Base-by-base conservation (phyloP, 495 filamentous ascomycete genomes). In the Elasticomyces elasticus region DNA sequence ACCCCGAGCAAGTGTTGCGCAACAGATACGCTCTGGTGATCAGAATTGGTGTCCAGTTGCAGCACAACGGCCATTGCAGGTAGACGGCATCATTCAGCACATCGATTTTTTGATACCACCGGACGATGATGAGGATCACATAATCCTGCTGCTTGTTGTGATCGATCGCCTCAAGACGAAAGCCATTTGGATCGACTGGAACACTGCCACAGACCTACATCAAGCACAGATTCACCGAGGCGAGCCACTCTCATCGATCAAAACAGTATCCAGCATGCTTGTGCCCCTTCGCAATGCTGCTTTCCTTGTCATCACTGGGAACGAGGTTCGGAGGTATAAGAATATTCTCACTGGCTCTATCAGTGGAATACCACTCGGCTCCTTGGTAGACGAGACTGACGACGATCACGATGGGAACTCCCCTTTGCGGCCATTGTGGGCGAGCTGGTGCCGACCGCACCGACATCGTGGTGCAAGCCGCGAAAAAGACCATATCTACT, bases 81-180 rank as follows among this genome's bases (percentile, higher is more conserved):
- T 89, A 12, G 76, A 81, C 22, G 89, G 91, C 0, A 73, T 81
- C 13, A 88, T 97, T 30, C 69, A 89, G 51, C 85, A 88, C 60
- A 83, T 95, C 71, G 85, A 90, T 27, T 98, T 97, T 56, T 77
- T 98, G 5, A 80, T 87, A 54, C 85, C 90, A 5, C 74, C 74
- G 5, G 62, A 76, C 10, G 62, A 64, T 20, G 78, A 58, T 33
- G 79, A 85, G 47, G 73, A 75, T 33, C 84, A 86, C 55, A 73
- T 94, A 38, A 83, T 94, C 30, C 72, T 96, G 9, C 71, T 95
- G 25, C 66, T 95, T 4, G 74, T 96, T 20, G 67, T 87, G 15
- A 73, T 82, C 10, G 59, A 62, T 31, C 24, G 50, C 10, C 26
- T 48, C 5, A 56, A 30, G 23, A 63, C 47, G 9, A 49, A 52